Percentiles rank a stretch among this genome's conserved stretches.
phyloP scores from a whole-genome alignment of 139 green algal genomes.

The Closterium sp. region DNA sequence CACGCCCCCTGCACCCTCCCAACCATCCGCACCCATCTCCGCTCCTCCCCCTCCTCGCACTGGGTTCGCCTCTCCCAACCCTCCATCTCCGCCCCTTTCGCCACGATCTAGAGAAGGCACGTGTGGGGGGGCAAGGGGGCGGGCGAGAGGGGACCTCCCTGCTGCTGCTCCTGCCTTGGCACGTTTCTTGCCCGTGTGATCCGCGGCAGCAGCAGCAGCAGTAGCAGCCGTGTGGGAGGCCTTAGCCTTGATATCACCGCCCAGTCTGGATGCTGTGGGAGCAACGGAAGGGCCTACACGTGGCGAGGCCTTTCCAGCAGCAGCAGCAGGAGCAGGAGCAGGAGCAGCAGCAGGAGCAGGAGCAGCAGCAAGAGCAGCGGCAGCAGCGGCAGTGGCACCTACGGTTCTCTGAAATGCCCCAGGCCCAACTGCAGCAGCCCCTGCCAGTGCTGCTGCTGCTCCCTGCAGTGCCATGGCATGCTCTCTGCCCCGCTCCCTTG shows the following conservation, averaged over 20 bases:
- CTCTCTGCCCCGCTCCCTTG: neutral
- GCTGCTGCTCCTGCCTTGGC: neutral
- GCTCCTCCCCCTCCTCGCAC: neutral
- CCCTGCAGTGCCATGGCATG: neutral
- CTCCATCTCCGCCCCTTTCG: no score
- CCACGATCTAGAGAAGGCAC: neutral
- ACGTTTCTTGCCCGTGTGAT: neutral
- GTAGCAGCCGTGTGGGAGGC: no score
- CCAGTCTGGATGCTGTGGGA: neutral
- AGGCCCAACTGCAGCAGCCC: neutral
- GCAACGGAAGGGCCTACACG: neutral
- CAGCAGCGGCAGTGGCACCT: neutral
- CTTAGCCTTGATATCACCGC: neutral
- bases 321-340: neutral
- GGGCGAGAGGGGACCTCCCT: neutral
- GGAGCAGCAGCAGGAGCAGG: no score
- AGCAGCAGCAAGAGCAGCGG: no score
- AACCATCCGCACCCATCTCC: neutral
- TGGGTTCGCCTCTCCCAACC: neutral
- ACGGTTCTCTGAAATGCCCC: neutral
- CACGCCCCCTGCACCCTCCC: neutral
- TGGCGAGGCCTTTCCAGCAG: neutral
- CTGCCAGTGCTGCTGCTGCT: neutral
- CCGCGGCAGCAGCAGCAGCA: neutral
- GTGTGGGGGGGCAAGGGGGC: neutral